Evolutionary conservation across 352 stramenopile species (phyloP), one percentile per base, ranked within the genome.

Genomic region (Phytopythium litorale): DNA sequence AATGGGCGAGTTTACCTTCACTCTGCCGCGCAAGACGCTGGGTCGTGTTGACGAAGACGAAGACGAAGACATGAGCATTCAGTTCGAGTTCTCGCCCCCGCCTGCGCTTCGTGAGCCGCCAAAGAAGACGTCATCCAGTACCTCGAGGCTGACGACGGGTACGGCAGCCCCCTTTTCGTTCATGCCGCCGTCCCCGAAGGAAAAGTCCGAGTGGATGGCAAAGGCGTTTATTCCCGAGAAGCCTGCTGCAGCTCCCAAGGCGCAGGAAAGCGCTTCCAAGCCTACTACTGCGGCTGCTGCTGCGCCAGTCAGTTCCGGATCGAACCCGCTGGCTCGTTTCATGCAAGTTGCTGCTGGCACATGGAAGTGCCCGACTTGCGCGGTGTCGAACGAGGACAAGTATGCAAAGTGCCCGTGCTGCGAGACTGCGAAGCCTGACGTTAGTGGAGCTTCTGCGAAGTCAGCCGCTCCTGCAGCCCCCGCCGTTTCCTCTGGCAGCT

Each of bases 331-430:
- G 40, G 73, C 73, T 19, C 82, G 72, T 48, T 94, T 94, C 28
- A 75, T 87, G 69, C 72, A 91, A 60, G 15, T 81, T 42, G 78
- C 73, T 8, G 66, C 78, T 19, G 86, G 84, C 40, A 86, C 84
- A 58, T 95, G 86, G 86, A 92, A 87, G 53, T 95, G 86, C 37
- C 79, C 86, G 19, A 83, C 71, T 45, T 95, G 86, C 63, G 73
- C 78, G 28, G 86, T 95, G 7, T 75, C 76, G 21, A 95, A 95
- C 49, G 72, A 80, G 30, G 60, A 63, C 9, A 76, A 71, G 4
- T 71, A 78, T 50, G 55, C 62, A 8, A 93, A 95, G 68, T 95
- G 86, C 60, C 86, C 86, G 15, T 95, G 86, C 64, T 95, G 85
- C 42, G 85, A 94, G 49, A 84, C 78, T 8, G 58, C 70, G 11